Evolutionary conservation across 1,284 basidiomycete genomes (phyloP).

Genomic region (Quambalaria eucalypti): DNA sequence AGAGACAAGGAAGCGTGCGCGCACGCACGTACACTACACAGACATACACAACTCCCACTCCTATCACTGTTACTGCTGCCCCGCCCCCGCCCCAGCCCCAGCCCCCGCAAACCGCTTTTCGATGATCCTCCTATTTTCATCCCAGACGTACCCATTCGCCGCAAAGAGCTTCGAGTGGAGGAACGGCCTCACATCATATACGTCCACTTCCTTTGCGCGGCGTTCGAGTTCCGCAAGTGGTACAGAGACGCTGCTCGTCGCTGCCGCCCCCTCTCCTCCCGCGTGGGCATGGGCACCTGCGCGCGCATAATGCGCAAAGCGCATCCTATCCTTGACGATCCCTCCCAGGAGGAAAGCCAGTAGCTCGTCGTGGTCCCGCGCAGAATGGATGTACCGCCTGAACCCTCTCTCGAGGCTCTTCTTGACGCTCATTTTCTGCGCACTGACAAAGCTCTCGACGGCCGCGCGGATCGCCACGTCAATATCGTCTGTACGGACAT

Average conservation of each 20-base stretch:
- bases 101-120: conserved; percentile 31
- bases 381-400: conserved; percentile 91
- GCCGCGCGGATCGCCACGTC: conserved; percentile 93
- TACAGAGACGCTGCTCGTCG: conserved; percentile 24
- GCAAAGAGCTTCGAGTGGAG: conserved; percentile 71
- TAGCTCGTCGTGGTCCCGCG: conserved; percentile 85
- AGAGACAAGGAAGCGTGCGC: too few relatives aligned
- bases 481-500: conserved; percentile 89
- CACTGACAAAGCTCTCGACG: conserved; percentile 84
- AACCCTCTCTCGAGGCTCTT: conserved; percentile 84
- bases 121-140: conserved; percentile 29
- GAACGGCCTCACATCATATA: conserved; percentile 81
- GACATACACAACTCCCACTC: too few relatives aligned
- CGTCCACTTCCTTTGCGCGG: conserved; percentile 77
- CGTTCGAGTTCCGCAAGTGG: conserved; percentile 49
- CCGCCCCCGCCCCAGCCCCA: background rate
- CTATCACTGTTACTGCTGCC: too few relatives aligned
- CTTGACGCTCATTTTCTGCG: conserved; percentile 97
- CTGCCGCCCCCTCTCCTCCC: conserved; percentile 5
- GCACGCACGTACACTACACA: too few relatives aligned
- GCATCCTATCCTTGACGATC: conserved; percentile 86
- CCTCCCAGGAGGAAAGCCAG: conserved; percentile 88
- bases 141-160: conserved; percentile 72
- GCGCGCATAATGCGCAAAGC: conserved; percentile 52
- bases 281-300: conserved; percentile 53